phyloP scores from a whole-genome alignment of 192 early-diverging fungal genomes.

The Chytriomyces sp. region DNA sequence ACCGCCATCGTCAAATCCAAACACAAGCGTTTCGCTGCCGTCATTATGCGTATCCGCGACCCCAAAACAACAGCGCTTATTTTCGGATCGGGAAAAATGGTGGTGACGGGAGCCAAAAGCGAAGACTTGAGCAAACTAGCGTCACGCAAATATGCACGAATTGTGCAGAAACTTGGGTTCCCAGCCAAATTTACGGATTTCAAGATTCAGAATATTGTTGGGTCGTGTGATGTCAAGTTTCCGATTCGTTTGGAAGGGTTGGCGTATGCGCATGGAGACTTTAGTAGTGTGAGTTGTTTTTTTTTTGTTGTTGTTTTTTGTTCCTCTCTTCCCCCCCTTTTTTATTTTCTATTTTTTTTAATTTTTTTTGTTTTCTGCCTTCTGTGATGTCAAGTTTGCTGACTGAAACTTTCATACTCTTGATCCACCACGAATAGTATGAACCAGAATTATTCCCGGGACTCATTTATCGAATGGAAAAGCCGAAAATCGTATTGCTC shows the following conservation, averaged over 20 bases:
- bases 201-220: conserved; percentile 99
- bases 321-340: not conserved
- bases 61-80: conserved; percentile 99
- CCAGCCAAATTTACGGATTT: conserved; percentile 96
- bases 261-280: conserved; percentile 90
- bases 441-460: conserved; percentile 99
- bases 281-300: conserved; percentile 74
- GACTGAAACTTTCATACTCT: not conserved
- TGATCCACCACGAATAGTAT: conserved; percentile 61
- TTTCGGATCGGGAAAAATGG: conserved; percentile 99
- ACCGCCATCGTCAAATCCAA: not conserved
- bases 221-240: conserved; percentile 99
- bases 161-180: conserved; percentile 98
- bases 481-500: conserved; percentile 97
- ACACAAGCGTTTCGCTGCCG: conserved; percentile 95
- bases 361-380: not conserved
- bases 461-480: conserved; percentile 98
- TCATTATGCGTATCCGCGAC: conserved; percentile 99
- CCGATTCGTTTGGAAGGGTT: conserved; percentile 98
- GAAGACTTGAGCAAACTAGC: conserved; percentile 98
- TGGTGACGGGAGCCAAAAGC: conserved; percentile 96
- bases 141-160: conserved; percentile 97
- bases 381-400: not conserved
- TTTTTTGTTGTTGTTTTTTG: not conserved
- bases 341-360: not conserved